phyloP scores from a whole-genome alignment of 768 basidiomycete genomes.

The Sporobolomyces pararoseus region DNA sequence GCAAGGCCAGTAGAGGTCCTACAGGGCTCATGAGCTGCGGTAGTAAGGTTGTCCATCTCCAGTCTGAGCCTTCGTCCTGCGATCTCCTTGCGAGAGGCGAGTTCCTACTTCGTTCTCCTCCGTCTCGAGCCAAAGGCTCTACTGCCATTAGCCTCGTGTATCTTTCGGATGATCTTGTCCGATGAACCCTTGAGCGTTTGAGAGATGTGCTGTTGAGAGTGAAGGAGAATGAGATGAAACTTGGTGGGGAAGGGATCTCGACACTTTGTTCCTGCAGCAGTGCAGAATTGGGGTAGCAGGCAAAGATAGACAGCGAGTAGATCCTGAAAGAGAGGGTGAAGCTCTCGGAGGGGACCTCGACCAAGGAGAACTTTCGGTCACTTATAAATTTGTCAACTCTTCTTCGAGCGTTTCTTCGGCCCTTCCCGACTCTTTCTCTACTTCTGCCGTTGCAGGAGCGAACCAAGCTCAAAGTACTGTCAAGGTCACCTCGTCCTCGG shows the following conservation, averaged over 20 bases:
- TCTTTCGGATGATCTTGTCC: too few relatives aligned
- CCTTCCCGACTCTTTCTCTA: conserved; percentile 3
- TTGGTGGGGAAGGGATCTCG: too few relatives aligned
- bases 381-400: conserved; percentile 13
- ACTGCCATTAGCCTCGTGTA: too few relatives aligned
- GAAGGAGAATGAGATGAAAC: too few relatives aligned
- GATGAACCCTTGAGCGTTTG: too few relatives aligned
- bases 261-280: too few relatives aligned
- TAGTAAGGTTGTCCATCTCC: background rate
- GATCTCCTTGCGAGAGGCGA: too few relatives aligned
- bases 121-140: too few relatives aligned
- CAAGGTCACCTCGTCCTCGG: conserved; percentile 2
- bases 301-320: too few relatives aligned
- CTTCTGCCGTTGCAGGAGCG: conserved; percentile 6
- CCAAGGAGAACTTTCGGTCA: conserved; percentile 24
- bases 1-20: background rate
- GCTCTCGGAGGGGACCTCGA: conserved; percentile 34
- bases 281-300: too few relatives aligned
- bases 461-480: conserved; percentile 11
- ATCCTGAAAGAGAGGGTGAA: too few relatives aligned
- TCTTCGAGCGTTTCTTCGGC: conserved; percentile 13
- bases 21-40: background rate
- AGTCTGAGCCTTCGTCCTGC: background rate
- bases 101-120: background rate
- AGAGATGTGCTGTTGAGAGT: too few relatives aligned